These are phyloP conservation scores for Ophiostoma quercus DNA, from an alignment of 2,329 filamentous ascomycete species.

Conservation along the genomic window DNA sequence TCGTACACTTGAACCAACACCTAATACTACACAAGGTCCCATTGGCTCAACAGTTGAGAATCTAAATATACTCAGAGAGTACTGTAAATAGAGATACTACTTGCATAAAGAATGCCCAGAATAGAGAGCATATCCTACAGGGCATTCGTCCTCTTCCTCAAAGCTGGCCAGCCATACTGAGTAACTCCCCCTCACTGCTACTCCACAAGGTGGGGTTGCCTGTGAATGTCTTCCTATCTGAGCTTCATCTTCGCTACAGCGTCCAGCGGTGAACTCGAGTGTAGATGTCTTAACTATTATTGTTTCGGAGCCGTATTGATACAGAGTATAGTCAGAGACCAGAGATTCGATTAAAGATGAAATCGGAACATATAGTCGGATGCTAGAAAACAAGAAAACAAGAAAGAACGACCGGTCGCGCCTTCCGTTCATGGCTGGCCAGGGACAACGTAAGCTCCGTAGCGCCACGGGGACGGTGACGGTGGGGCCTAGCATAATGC, in stretches of 20 bases:
- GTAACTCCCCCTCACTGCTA: not conserved
- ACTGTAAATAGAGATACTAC: too few relatives aligned
- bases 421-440: not conserved
- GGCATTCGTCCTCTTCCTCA: not conserved
- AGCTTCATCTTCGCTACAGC: not conserved
- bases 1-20: not conserved
- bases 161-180: not conserved
- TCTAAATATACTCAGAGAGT: not conserved
- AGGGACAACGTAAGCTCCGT: not conserved
- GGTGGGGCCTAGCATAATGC: constrained; percentile 1
- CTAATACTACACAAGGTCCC: not conserved
- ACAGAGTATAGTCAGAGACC: not conserved
- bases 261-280: not conserved
- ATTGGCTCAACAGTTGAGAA: not conserved
- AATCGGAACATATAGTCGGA: not conserved
- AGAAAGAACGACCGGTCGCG: not conserved
- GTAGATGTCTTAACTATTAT: too few relatives aligned
- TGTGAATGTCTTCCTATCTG: not conserved
- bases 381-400: not conserved
- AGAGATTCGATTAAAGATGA: not conserved
- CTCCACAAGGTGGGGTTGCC: constrained; percentile 10
- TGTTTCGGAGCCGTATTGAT: too few relatives aligned
- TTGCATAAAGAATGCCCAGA: not conserved
- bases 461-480: not conserved
- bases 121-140: not conserved